phyloP scores from a whole-genome alignment of 2,329 filamentous ascomycete species.

The Aspergillus sp. region DNA sequence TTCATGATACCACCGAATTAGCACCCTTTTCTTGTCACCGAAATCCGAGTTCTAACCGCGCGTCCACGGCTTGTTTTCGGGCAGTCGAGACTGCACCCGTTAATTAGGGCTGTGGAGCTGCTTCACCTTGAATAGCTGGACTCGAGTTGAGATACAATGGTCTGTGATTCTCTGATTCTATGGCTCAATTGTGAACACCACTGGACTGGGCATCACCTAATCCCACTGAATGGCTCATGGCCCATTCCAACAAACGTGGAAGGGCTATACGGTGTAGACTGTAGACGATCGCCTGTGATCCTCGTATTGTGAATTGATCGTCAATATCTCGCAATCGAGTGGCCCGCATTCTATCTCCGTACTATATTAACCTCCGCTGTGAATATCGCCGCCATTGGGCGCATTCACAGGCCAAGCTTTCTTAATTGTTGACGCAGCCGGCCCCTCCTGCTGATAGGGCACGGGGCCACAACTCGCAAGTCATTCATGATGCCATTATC shows the following conservation, averaged over 20 bases:
- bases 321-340: background rate
- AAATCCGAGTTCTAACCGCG: background rate
- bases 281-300: background rate
- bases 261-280: background rate
- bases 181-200: too few species aligned
- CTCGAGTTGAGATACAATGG: too few species aligned
- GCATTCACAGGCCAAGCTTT: background rate
- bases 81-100: too few species aligned
- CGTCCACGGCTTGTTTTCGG: too few species aligned
- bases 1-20: background rate
- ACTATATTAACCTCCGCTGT: too few species aligned
- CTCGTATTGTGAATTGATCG: background rate
- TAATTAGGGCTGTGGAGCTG: too few species aligned
- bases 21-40: background rate
- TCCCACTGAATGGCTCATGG: too few species aligned
- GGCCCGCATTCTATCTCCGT: background rate
- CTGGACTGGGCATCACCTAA: too few species aligned
- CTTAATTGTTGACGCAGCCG: background rate
- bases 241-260: too few species aligned
- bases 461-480: background rate
- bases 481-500: background rate
- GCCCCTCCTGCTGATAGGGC: background rate
- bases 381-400: background rate
- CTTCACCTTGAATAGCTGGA: too few species aligned
- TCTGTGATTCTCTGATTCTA: too few species aligned